These are phyloP conservation scores for Otatea glauca DNA, from an alignment of 176 grass and related monocot genomes.

Conservation along the genomic window DNA sequence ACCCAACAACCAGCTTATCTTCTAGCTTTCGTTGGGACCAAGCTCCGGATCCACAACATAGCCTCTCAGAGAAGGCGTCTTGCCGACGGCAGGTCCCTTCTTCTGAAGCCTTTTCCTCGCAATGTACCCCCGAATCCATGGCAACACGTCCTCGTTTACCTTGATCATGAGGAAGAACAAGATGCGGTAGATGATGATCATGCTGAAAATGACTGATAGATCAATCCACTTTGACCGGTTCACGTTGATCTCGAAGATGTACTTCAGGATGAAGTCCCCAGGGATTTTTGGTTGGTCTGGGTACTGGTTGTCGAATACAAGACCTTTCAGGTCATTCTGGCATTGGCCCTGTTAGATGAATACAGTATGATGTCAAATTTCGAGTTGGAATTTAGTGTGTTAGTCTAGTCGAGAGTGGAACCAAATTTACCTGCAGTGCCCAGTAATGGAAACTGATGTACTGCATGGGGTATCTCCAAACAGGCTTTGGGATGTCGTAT, in stretches of 20 bases:
- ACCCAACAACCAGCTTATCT: conserved; percentile 39
- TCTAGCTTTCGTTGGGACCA: conserved; percentile 57
- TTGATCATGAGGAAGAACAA: conserved; percentile 98
- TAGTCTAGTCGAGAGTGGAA: not conserved
- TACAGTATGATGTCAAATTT: conserved; percentile 38
- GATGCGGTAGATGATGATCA: conserved; percentile 94
- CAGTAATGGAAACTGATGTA: conserved; percentile 99
- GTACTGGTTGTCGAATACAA: conserved; percentile 85
- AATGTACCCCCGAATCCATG: conserved; percentile 78
- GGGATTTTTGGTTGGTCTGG: conserved; percentile 86
- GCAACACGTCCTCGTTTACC: conserved; percentile 86
- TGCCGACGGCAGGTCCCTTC: conserved; percentile 57
- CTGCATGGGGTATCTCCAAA: conserved; percentile 98
- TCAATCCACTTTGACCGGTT: conserved; percentile 87
- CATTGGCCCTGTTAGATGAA: conserved; percentile 72
- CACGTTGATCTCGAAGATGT: conserved; percentile 85
- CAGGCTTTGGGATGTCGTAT: conserved; percentile 85
- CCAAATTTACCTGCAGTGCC: conserved; percentile 82
- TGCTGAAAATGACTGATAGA: conserved; percentile 76
- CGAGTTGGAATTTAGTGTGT: not conserved
- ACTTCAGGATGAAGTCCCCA: conserved; percentile 82
- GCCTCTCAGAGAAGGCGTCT: conserved; percentile 83
- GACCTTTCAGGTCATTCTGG: conserved; percentile 88
- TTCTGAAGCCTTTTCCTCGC: conserved; percentile 80
- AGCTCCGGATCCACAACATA: conserved; percentile 83